Conservation (phyloP, 495 filamentous ascomycete species). For the Aspergillus sparsus region DNA sequence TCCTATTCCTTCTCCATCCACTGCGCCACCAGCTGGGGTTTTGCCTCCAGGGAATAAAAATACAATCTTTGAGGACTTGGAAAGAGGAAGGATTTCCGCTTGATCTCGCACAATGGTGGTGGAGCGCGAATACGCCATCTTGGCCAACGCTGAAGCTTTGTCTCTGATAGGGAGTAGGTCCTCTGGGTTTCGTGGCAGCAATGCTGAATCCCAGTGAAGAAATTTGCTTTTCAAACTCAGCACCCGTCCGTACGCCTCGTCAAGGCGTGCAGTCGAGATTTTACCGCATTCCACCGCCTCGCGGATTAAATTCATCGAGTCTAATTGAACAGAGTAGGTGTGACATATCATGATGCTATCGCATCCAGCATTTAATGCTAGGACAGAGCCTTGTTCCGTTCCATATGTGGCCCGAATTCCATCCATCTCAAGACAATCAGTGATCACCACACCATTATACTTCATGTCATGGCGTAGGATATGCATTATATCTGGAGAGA, state of each 20-base stretch:
- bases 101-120: slow-evolving; percentile 45
- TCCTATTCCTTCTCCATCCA: slow-evolving; percentile 47
- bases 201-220: slow-evolving; percentile 32
- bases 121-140: slow-evolving; percentile 42
- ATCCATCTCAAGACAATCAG: slow-evolving; percentile 49
- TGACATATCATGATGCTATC: slow-evolving; percentile 56
- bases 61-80: slow-evolving; percentile 31
- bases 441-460: slow-evolving; percentile 44
- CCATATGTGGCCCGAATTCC: slow-evolving; percentile 50
- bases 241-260: slow-evolving; percentile 42
- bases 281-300: slow-evolving; percentile 43
- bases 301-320: slow-evolving; percentile 42
- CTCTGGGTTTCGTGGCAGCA: slow-evolving; percentile 20
- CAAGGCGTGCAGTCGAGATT: slow-evolving; percentile 33
- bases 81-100: slow-evolving; percentile 36
- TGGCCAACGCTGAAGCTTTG: slow-evolving; percentile 26
- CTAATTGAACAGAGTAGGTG: slow-evolving; percentile 48
- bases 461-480: slow-evolving; percentile 46
- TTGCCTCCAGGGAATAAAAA: slow-evolving; percentile 49
- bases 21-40: slow-evolving; percentile 44
- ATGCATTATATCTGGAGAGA: slow-evolving; percentile 37
- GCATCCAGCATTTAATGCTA: slow-evolving; percentile 50
- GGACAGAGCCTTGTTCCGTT: slow-evolving; percentile 47
- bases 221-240: slow-evolving; percentile 38
- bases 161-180: slow-evolving; percentile 29